Evolutionary conservation across 495 filamentous ascomycete species (phyloP), one percentile per base, ranked within the genome.

Genomic region (Penicillium goetzii): DNA sequence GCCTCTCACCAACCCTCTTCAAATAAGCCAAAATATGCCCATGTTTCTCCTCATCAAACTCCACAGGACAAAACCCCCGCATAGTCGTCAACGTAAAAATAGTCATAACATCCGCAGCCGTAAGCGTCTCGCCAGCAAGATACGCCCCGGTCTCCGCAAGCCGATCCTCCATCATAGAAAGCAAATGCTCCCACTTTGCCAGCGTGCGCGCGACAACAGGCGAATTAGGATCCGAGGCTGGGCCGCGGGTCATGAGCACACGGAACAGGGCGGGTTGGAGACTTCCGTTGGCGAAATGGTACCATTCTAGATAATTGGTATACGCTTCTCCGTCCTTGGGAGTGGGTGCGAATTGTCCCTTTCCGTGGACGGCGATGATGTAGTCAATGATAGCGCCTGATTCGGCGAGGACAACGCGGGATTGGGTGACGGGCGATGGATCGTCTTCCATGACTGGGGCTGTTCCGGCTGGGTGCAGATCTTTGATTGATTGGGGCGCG

Each of bases 41-140:
- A 62, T 76, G 67, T 55, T 67, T 71, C 32, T 64, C 59, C 41
- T 59, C 53, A 68, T 72, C 73, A 34, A 53, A 67, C 1, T 81
- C 76, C n/a, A 78, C 68, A 23, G 73, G 74, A 55, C 51, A 56
- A 63, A 83, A 87, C 14, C 74, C 72, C 21, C 87, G 74, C 78
- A 86, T 78, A 12, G 83, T 87, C 3, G 85, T 86, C 50, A 88
- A 69, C 30, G 73, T 73, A 57, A 76, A 83, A 9, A 88, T 70
- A 6, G 58, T 77, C 82, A 88, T 88, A 34, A 88, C 76, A 76
- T 90, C 87, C 1, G 87, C 87, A 0, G 80, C 83, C 0, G 84
- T 88, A 60, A 90, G 83, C 54, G 85, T 73, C 25, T 80, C 71
- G 14, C 86, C 88, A 0, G 84, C 86, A n/a, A 90, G 66, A 73